Evolutionary conservation across 345 rosid species (phyloP), one percentile per base, ranked within the genome.

Genomic region (Noccaea caerulescens): DNA sequence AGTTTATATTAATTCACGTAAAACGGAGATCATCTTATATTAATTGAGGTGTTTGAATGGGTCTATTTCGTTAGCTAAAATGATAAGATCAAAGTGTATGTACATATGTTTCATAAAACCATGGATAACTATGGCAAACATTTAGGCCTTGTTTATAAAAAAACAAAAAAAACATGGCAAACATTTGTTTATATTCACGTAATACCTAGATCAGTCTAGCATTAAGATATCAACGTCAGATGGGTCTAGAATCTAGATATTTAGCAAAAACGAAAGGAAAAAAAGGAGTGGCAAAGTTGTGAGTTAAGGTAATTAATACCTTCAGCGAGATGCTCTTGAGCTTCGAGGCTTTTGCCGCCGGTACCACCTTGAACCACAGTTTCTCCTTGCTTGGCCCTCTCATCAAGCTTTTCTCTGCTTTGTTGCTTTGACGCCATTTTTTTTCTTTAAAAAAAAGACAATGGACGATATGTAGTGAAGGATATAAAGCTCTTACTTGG

Each of bases 261-360:
- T 33, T 44, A 33, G 5, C 30, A 27, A 39, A 41, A 32, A 46
- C 4, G 0, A 16, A 58, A 11, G 13, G 0, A 12, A 16, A 33
- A 13, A 18, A 34, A 43, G 14, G 30, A 44, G 23, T 18, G 60
- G 0, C 3, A 30, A 10, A 36, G 10, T 50, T 37, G 13, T 51
- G 5, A 3, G 8, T 11, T 7, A 0, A 36, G 20, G 27, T 16
- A 20, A 20, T 20, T 20, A 5, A 36, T 14, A 84, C 92, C 93
- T 84, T 90, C 89, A 16, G 98, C 93, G 1, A 92, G 91, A 78
- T 87, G 85, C 37, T 87, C 88, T 73, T 85, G 97, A 60, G 98
- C 97, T 78, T 88, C 93, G 1, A 88, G 86, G 84, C 92, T 93
- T 68, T 84, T 93, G 68, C 98, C 93, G 0, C 96, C 92, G 1